Percentiles rank a stretch among this genome's conserved stretches.
Evolutionary conservation across 257 asterid species (phyloP).

Genomic region (Solanum sejunctum): DNA sequence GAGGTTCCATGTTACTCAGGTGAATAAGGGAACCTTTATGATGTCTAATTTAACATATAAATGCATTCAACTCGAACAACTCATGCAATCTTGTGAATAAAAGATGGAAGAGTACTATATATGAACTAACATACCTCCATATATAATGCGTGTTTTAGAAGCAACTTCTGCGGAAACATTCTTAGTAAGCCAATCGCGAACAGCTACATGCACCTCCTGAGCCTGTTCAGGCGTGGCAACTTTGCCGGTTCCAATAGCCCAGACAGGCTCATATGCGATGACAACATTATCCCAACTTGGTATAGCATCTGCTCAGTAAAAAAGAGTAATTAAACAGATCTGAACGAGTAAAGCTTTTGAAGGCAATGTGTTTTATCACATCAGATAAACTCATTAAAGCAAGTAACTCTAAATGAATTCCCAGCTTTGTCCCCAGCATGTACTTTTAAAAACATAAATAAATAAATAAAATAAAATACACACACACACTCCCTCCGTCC

Average conservation of each 20-base stretch:
- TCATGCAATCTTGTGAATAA: not conserved
- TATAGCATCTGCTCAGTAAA: constrained; percentile 55
- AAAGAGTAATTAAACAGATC: not conserved
- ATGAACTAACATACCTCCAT: constrained; percentile 10
- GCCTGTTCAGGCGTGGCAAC: constrained; percentile 19
- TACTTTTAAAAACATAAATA: not conserved
- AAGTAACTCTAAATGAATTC: not conserved
- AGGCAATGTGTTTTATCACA: not conserved
- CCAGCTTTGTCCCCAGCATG: not conserved
- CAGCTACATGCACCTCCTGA: constrained; percentile 12
- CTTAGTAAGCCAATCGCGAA: constrained; percentile 5
- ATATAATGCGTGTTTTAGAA: constrained; percentile 11
- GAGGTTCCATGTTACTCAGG: not conserved
- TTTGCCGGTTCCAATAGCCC: constrained; percentile 20
- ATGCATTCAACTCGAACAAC: not conserved
- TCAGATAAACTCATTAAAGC: not conserved
- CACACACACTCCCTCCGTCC: too few relatives aligned
- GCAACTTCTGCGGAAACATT: constrained; percentile 9
- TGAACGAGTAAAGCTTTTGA: not conserved
- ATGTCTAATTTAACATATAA: not conserved
- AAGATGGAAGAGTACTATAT: not conserved
- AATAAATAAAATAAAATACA: too few relatives aligned
- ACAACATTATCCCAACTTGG: constrained; percentile 74
- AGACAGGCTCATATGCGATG: constrained; percentile 17
- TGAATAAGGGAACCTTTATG: not conserved